A percentile compares a stretch with the other conserved stretches of the same genome.
phyloP scores from a whole-genome alignment of 73 alveolate genomes.

The Paramecium primaurelia region DNA sequence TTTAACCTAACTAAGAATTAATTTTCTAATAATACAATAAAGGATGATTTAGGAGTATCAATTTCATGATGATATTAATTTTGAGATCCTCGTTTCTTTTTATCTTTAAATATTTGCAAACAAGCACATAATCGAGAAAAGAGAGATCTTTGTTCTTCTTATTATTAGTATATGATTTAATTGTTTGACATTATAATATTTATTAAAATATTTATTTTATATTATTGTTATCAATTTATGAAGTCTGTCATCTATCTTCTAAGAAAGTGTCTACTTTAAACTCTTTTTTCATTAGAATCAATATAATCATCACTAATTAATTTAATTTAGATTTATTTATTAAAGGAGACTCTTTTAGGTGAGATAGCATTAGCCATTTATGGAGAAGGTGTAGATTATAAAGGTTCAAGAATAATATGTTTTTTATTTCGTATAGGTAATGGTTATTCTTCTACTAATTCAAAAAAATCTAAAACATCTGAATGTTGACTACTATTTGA shows the following conservation, averaged over 20 bases:
- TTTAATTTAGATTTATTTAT: background rate
- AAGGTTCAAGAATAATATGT: background rate
- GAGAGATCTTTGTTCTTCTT: background rate
- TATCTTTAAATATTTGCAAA: background rate
- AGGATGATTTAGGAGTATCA: background rate
- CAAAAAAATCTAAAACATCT: constrained; percentile 18
- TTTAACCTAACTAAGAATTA: background rate
- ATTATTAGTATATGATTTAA: background rate
- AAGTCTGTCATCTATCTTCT: background rate
- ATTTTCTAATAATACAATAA: background rate
- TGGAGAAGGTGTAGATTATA: background rate
- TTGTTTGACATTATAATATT: background rate
- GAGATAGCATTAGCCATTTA: background rate
- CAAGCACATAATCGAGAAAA: background rate
- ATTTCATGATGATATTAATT: background rate
- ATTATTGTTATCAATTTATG: background rate
- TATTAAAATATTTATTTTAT: background rate
- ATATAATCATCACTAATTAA: background rate
- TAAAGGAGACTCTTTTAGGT: constrained; percentile 38
- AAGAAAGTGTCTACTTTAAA: background rate
- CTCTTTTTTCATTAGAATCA: background rate
- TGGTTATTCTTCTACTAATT: background rate
- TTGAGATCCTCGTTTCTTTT: background rate
- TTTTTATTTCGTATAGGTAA: background rate
- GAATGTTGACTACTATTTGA: constrained; percentile 31